Base-by-base conservation (phyloP, 1,139 yeast genomes). In the Candida sanyaensis region DNA sequence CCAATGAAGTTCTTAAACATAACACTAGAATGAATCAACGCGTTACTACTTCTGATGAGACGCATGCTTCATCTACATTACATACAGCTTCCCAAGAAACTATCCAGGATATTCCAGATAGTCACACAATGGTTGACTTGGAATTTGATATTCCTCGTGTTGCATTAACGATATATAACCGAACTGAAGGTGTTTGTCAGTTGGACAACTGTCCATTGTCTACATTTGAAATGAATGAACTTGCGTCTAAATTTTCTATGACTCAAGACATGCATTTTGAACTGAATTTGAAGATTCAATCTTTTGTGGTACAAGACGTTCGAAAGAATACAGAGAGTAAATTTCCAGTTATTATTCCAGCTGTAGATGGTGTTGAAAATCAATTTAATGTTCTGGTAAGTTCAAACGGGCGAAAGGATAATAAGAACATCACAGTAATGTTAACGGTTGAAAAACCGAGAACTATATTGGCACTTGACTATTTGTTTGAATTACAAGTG, bases 401-500 rank as follows among this genome's bases (percentile, higher is more conserved):
- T 0, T 69, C 83, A 0, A 75, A 71, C 27, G 77, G 79, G 2
- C 65, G 69, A 0, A 61, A 68, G 0, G 70, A 68, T 0, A 69
- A 68, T 13, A 74, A 75, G 49, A 68, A 76, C 36, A 71, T 81
- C 5, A 79, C 85, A 37, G 59, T 71, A 0, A 75, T 86, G 59
- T 64, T 88, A 9, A 82, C 90, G 0, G 78, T 92, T 10, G 96
- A 91, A 55, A 87, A 86, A 53, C 97, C 98, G 0, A 81, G 78
- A 50, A 78, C 88, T 17, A 84, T 93, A 44, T 66, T 93, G 43
- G 97, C 97, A 0, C 70, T 93, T 54, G 99, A 92, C 59, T 92
- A 89, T 62, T 61, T 93, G 39, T 81, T 91, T 66, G 92, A 93
- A 1, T 62, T 93, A 54, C 88, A 88, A 57, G 67, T 77, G 0